Conservation (phyloP, 1,284 basidiomycete species). For the Heterobasidion irregulare region DNA sequence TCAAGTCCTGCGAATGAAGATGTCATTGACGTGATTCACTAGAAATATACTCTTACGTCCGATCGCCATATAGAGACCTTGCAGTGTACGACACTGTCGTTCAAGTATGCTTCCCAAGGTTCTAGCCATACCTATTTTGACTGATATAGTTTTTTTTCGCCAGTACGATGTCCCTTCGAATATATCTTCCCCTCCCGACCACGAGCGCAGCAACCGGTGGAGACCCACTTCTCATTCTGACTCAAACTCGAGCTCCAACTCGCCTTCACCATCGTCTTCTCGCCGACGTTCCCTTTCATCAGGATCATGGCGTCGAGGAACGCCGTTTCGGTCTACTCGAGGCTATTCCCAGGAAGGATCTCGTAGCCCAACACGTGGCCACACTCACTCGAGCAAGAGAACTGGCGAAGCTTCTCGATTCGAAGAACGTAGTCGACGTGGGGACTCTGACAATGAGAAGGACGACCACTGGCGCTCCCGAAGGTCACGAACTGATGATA, state of each 20-base stretch:
- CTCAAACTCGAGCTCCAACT: constrained; percentile 7
- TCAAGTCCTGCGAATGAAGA: neutral
- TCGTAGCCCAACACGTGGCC: neutral
- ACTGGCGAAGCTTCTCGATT: neutral
- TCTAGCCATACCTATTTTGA: neutral
- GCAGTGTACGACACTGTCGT: constrained; percentile 73
- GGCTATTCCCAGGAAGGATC: neutral
- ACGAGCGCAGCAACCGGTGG: constrained; percentile 32
- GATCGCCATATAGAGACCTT: constrained; percentile 79
- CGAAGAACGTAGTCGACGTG: neutral
- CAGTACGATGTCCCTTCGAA: constrained; percentile 49
- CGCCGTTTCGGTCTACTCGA: constrained; percentile 1
- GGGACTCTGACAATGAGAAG: neutral
- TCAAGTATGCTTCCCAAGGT: constrained; percentile 44
- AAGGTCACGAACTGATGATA: neutral
- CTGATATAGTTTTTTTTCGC: constrained; percentile 4
- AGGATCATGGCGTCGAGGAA: neutral
- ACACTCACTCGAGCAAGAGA: neutral
- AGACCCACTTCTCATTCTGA: constrained; percentile 11
- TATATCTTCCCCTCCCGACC: constrained; percentile 21
- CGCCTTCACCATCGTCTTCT: neutral
- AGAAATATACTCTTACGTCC: constrained; percentile 82
- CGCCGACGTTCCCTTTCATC: neutral
- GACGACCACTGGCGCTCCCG: neutral
- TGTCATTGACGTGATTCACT: neutral